A percentile compares a stretch with the other conserved stretches of the same genome.
phyloP scores from a whole-genome alignment of 2,329 filamentous ascomycete species.

The Clonostachys rosea region DNA sequence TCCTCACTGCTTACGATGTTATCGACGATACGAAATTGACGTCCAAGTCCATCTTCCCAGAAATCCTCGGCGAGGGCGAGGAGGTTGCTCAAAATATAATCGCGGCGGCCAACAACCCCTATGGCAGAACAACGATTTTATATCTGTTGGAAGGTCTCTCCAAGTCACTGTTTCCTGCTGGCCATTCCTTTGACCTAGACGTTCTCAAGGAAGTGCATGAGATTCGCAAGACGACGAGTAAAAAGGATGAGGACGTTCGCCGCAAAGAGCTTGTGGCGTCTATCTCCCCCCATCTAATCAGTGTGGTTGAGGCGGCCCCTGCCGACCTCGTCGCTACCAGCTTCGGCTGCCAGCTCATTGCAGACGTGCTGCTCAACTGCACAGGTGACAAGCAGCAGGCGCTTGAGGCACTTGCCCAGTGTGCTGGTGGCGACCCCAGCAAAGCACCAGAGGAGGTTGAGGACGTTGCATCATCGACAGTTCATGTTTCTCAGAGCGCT shows the following conservation, averaged over 20 bases:
- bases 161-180: constrained; percentile 54
- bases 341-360: constrained; percentile 83
- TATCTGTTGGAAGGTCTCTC: constrained; percentile 75
- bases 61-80: constrained; percentile 71
- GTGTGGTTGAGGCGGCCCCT: constrained; percentile 65
- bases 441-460: constrained; percentile 31
- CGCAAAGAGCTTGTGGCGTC: constrained; percentile 71
- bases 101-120: constrained; percentile 59
- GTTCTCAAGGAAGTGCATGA: constrained; percentile 72
- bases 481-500: constrained; percentile 56
- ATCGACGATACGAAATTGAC: constrained; percentile 92
- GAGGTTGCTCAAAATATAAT: constrained; percentile 54
- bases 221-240: constrained; percentile 79
- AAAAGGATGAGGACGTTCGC: constrained; percentile 79
- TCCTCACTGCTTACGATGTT: constrained; percentile 84
- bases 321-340: constrained; percentile 66
- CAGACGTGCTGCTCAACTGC: constrained; percentile 74
- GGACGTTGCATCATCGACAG: background rate
- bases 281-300: constrained; percentile 70
- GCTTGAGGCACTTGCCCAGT: constrained; percentile 63
- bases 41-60: constrained; percentile 79
- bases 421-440: constrained; percentile 52
- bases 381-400: constrained; percentile 73
- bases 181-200: constrained; percentile 52
- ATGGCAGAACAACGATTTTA: constrained; percentile 64